Evolutionary conservation across 345 rosid genomes (phyloP), one percentile per base, ranked within the genome.

Genomic region (Erysimum cheiranthoides): DNA sequence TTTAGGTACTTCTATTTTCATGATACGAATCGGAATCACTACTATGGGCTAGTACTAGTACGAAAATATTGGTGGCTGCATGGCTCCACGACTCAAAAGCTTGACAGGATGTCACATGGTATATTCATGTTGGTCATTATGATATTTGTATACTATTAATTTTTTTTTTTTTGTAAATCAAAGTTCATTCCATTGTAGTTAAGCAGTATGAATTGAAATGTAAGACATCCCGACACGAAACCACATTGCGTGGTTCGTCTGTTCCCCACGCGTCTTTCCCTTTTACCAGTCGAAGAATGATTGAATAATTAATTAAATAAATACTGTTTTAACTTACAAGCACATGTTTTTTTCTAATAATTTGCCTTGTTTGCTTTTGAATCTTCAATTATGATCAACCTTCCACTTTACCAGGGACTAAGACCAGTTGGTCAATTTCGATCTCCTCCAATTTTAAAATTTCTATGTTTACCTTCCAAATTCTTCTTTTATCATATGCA

Each of bases 261-360:
- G 76, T 14, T 46, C 13, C 80, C 67, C 80, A 77, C 80, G 80
- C 76, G 32, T 71, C 72, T 54, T 51, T 1, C 35, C 12, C 8
- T 46, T 68, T 13, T 42, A 21, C 34, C 51, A 54, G 11, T 27
- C 38, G 28, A 67, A 30, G 10, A 50, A 12, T 27, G 3, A 47
- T 16, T 1, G 25, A 40, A 39, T 66, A 46, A 40, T 38, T 66
- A 46, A 40, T 38, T 25, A 52, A 61, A 61, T 18, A 52, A 38
- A 67, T 42, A 76, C 57, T 76, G 25, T 17, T 11, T 17, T 3
- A 3, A 52, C 64, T 38, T 38, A 50, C 59, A 69, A 57, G 25
- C 66, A 63, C 71, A 77, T 63, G 76, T 70, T 62, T 70, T 10
- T 16, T 52, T 28, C 61, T 73, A 61, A 61, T 72, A 61, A 61